Conservation (phyloP, 768 basidiomycete species). For the Suillus placidus region DNA sequence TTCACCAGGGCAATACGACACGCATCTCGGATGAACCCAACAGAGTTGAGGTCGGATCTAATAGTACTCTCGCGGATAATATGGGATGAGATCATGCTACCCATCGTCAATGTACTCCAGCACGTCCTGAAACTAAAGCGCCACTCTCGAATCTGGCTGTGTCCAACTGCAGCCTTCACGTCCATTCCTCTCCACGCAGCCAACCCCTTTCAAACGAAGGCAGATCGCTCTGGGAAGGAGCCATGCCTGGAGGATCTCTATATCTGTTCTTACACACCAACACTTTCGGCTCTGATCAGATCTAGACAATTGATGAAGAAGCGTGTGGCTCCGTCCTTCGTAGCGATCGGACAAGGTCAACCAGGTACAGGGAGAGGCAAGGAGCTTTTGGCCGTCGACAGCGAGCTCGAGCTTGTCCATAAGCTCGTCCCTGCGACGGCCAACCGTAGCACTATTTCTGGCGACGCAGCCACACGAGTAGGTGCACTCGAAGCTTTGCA, state of each 20-base stretch:
- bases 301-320: background rate
- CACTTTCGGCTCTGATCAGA: too few species aligned
- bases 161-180: too few species aligned
- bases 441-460: background rate
- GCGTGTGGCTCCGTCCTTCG: background rate
- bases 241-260: too few species aligned
- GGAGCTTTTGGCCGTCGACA: background rate
- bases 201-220: too few species aligned
- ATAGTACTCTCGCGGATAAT: background rate
- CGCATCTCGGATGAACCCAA: too few species aligned
- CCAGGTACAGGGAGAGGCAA: background rate
- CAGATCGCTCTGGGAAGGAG: too few species aligned
- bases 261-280: too few species aligned
- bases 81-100: background rate
- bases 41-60: accelerated
- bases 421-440: too few species aligned
- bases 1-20: background rate
- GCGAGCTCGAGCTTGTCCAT: background rate
- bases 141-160: background rate
- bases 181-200: too few species aligned
- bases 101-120: background rate
- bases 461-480: background rate
- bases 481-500: background rate
- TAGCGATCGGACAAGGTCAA: background rate
- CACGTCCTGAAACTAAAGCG: background rate